phyloP scores from a whole-genome alignment of 192 early-diverging fungal genomes.

The Piromyces finnis region DNA sequence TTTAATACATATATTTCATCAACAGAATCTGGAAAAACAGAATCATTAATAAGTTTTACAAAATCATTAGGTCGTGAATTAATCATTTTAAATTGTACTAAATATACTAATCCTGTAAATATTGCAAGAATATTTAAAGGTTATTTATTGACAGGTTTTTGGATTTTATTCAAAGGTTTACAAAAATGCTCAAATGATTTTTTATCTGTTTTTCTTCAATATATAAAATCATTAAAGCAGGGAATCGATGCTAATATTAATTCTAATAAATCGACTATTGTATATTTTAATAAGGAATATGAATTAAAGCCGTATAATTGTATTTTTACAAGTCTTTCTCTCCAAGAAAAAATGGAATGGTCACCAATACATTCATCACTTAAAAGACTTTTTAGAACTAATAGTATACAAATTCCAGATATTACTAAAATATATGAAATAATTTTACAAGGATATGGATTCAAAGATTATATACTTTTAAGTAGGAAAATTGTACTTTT shows the following conservation, averaged over 20 bases:
- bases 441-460: neutral
- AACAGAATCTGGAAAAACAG: neutral
- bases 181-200: neutral
- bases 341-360: neutral
- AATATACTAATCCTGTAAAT: neutral
- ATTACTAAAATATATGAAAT: neutral
- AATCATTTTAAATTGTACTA: neutral
- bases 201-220: neutral
- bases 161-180: neutral
- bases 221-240: neutral
- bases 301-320: neutral
- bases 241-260: neutral
- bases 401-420: neutral
- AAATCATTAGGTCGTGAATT: neutral
- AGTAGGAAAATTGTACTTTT: neutral
- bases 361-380: neutral
- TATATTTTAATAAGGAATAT: neutral
- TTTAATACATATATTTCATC: neutral
- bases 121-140: neutral
- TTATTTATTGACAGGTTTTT: neutral
- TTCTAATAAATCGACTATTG: neutral
- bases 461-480: neutral
- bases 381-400: neutral
- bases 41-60: neutral
- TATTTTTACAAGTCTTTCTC: neutral